Percentiles rank a stretch among this genome's conserved stretches.
phyloP scores from a whole-genome alignment of 768 basidiomycete genomes.

The Boletus barrowsii region DNA sequence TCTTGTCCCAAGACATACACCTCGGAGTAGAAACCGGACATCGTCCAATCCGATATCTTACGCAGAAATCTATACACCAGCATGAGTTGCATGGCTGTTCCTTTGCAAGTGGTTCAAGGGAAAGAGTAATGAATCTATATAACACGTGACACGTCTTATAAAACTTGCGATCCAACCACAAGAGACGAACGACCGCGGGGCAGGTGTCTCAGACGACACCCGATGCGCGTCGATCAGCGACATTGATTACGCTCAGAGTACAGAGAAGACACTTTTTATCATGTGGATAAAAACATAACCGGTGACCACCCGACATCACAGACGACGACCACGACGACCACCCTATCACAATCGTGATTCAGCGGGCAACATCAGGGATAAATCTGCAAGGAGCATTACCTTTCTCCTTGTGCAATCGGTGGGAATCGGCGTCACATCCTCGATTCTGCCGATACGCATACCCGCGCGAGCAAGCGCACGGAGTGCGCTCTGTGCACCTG shows the following conservation, averaged over 20 bases:
- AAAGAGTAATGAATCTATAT: neutral
- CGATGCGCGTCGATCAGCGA: constrained; percentile 89
- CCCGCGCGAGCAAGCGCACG: constrained; percentile 97
- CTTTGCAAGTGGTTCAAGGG: neutral
- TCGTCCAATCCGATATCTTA: constrained; percentile 57
- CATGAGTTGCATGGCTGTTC: constrained; percentile 42
- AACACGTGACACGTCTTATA: neutral
- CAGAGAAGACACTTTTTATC: constrained; percentile 27
- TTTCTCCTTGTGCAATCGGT: constrained; percentile 97
- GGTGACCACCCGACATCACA: constrained; percentile 41
- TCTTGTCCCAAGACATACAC: constrained; percentile 55
- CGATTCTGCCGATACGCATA: constrained; percentile 97
- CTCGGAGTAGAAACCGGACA: constrained; percentile 60
- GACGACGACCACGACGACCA: constrained; percentile 98
- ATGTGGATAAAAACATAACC: constrained; percentile 10
- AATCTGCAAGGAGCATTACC: constrained; percentile 42
- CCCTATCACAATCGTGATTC: constrained; percentile 49
- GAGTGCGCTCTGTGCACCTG: constrained; percentile 96
- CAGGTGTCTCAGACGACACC: constrained; percentile 54
- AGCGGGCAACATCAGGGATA: neutral
- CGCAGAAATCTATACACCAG: constrained; percentile 59
- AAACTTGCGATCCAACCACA: neutral
- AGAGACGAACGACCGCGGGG: constrained; percentile 66
- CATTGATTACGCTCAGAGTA: constrained; percentile 41
- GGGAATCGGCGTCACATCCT: constrained; percentile 96